Conservation (phyloP, 129 eudicot species). For the Escallonia herrerae region DNA sequence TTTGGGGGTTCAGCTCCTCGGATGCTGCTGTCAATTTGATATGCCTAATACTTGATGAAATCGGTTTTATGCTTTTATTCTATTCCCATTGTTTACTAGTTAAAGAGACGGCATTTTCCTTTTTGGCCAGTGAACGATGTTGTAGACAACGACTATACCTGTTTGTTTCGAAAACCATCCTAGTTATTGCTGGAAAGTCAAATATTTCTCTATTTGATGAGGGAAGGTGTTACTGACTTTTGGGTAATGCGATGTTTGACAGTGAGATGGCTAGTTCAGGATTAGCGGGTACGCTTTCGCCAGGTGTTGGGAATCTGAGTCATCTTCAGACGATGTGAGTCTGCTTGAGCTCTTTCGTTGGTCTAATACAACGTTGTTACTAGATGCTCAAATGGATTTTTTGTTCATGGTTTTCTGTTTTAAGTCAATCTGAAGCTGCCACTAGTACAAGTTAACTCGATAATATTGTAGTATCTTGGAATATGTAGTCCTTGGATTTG, state of each 20-base stretch:
- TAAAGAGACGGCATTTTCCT: no score
- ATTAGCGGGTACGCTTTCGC: constrained; percentile 73
- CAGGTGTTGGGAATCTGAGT: constrained; percentile 78
- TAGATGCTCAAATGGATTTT: neutral
- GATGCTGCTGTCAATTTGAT: neutral
- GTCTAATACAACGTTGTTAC: no score
- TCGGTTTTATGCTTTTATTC: neutral
- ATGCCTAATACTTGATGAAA: neutral
- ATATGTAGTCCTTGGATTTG: no score
- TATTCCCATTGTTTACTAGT: no score
- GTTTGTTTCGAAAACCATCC: no score
- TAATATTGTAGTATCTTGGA: no score
- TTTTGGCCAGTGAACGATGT: no score
- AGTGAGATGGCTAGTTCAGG: constrained; percentile 96
- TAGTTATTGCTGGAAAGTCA: no score
- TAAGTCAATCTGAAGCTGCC: no score
- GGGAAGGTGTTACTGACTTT: neutral
- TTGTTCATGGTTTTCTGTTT: neutral
- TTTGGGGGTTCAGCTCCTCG: neutral
- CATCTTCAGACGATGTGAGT: constrained; percentile 85
- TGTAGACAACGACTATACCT: no score
- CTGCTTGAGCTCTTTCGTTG: neutral
- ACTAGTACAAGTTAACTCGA: no score
- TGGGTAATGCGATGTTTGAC: neutral
- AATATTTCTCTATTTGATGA: no score